Base-by-base conservation (phyloP, 75 land plant genomes). In the Sequoiadendron giganteum region DNA sequence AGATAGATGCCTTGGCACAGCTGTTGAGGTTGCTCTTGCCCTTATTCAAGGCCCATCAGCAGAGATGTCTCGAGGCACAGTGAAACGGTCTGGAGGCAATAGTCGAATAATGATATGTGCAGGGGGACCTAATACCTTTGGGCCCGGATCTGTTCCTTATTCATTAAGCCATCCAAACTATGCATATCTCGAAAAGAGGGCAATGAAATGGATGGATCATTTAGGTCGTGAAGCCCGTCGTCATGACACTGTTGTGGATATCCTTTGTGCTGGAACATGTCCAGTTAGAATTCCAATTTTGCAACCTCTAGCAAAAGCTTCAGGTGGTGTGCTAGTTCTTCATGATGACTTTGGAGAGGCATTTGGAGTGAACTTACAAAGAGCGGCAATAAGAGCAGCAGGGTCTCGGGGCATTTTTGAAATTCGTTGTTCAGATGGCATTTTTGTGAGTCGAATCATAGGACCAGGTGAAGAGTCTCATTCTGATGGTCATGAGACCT, bases 331-430 rank as follows among this genome's bases (percentile, higher is more conserved):
- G 49, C 79, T 98, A 87, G 86, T 96, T 75, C 94, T 97, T 88
- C 99, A 97, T 91, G 99, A 98, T 92, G 98, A 98, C 88, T 98
- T 98, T 93, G 99, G 99, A 19, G 99, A 98, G 89, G 95, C 97
- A 30, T 97, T 97, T 93, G 97, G 99, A 54, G 95, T 96, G 25
- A 98, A 98, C 65, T 88, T 98, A 89, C 99, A 96, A 88, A 93
- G 99, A 52, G 96, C 99, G 49, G 92, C 99, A 7, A 88, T 89
- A 14, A 92, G 99, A 88, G 93, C 96, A 3, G 92, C 96, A 55
- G 99, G 99, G 38, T 96, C 97, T 40, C 91, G 95, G 88, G 99
- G 98, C 70, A 86, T 94, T 38, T 89, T 98, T 77, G 99, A 98
- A 83, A 87, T 98, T 83, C 99, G 99, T 42, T 98, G 98, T 89